phyloP scores from a whole-genome alignment of 768 basidiomycete genomes.

The Russula griseocarnosa region DNA sequence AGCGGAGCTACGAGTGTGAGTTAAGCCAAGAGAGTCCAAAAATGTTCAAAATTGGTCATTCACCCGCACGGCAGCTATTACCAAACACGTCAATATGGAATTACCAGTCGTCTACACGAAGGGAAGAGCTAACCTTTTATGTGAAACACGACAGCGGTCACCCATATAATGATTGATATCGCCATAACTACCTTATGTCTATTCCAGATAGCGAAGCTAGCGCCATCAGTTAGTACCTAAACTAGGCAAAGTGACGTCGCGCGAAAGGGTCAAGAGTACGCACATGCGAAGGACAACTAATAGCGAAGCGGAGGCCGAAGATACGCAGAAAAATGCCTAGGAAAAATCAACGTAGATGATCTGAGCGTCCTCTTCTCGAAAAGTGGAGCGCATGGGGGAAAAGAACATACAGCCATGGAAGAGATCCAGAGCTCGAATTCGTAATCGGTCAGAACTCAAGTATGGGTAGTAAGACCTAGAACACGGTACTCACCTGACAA shows the following conservation, averaged over 20 bases:
- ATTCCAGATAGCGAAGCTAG: slow-evolving; percentile 18
- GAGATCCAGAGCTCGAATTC: background rate
- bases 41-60: background rate
- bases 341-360: too few species aligned
- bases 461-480: background rate
- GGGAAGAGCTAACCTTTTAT: slow-evolving; percentile 5
- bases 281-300: slow-evolving; percentile 18
- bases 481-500: background rate
- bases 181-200: background rate
- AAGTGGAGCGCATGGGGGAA: background rate
- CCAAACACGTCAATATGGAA: too few species aligned
- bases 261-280: background rate
- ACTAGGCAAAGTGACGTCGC: background rate
- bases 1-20: background rate
- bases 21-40: background rate
- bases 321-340: background rate
- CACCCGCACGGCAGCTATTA: slow-evolving; percentile 2
- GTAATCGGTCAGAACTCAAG: background rate
- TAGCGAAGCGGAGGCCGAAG: background rate
- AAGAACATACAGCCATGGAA: slow-evolving; percentile 1
- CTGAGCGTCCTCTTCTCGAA: background rate
- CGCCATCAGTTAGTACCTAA: background rate
- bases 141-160: background rate
- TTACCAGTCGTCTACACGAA: too few species aligned
- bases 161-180: background rate